Conservation (phyloP, 257 asterid genomes). For the Solanum infundibuliforme region DNA sequence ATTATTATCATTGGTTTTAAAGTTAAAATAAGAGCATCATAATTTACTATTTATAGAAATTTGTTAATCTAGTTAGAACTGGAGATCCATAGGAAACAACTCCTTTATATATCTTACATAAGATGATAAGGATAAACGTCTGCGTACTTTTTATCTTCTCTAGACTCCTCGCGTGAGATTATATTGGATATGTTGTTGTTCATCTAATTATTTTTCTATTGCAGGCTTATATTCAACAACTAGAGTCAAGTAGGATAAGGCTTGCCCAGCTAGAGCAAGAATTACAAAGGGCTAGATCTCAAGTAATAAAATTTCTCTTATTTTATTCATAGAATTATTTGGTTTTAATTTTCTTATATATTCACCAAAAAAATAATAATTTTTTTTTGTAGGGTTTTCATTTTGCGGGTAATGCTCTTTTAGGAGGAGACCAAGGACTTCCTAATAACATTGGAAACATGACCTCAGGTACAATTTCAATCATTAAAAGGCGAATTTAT, state of each 20-base stretch:
- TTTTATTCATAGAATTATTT: neutral
- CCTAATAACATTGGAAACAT: conserved; percentile 37
- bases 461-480: conserved; percentile 38
- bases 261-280: conserved; percentile 78
- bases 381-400: conserved; percentile 37
- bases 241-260: conserved; percentile 73
- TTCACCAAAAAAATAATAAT: neutral
- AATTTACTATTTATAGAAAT: neutral
- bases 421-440: conserved; percentile 56
- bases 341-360: neutral
- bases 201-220: neutral
- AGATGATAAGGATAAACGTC: neutral
- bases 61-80: neutral
- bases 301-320: conserved; percentile 21
- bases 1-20: neutral
- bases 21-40: neutral
- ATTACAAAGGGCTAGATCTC: conserved; percentile 60
- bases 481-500: rapidly evolving
- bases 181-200: rapidly evolving
- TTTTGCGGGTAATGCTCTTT: conserved; percentile 41
- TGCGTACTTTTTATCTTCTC: rapidly evolving
- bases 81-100: neutral
- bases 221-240: conserved; percentile 95
- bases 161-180: rapidly evolving
- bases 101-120: neutral